A percentile compares a stretch with the other conserved stretches of the same genome.
Conservation (phyloP, 2,329 filamentous ascomycete species). For the Knoxdaviesia proteae region DNA sequence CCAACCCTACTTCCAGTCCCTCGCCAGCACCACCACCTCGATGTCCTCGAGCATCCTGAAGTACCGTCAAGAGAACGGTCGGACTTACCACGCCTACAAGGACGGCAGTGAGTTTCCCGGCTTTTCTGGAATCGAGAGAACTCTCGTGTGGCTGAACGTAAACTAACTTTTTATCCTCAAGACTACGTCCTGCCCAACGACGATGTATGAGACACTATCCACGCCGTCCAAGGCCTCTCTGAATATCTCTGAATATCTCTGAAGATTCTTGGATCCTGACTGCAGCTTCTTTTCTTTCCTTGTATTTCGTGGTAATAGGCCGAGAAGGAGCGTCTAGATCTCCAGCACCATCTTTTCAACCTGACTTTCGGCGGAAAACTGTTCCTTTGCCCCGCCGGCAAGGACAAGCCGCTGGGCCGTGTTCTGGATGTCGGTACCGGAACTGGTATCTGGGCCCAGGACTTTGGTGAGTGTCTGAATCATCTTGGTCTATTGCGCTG, state of each 20-base stretch:
- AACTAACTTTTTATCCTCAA: neutral
- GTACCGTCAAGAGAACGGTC: slow-evolving; percentile 10
- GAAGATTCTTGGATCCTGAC: neutral
- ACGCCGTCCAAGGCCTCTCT: slow-evolving; percentile 4
- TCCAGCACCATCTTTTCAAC: slow-evolving; percentile 11
- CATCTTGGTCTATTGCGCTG: too few species aligned
- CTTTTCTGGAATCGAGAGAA: too few species aligned
- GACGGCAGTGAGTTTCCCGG: slow-evolving; percentile 7
- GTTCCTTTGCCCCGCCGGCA: slow-evolving; percentile 6
- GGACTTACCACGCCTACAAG: slow-evolving; percentile 11
- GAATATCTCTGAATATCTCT: neutral
- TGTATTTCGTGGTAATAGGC: neutral
- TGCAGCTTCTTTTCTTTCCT: neutral
- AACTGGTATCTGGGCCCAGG: slow-evolving; percentile 13
- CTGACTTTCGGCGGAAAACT: slow-evolving; percentile 10
- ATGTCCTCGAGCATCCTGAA: slow-evolving; percentile 7
- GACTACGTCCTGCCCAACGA: slow-evolving; percentile 11
- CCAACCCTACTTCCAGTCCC: too few species aligned
- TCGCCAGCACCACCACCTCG: slow-evolving; percentile 5
- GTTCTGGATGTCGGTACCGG: slow-evolving; percentile 14
- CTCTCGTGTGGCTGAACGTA: too few species aligned
- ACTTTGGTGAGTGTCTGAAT: slow-evolving; percentile 8
- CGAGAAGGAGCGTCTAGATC: slow-evolving; percentile 10
- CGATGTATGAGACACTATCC: slow-evolving; percentile 4
- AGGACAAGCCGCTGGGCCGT: slow-evolving; percentile 5